Evolutionary conservation across 2,329 filamentous ascomycete species (phyloP).

Genomic region (Cordyceps tenuipes): DNA sequence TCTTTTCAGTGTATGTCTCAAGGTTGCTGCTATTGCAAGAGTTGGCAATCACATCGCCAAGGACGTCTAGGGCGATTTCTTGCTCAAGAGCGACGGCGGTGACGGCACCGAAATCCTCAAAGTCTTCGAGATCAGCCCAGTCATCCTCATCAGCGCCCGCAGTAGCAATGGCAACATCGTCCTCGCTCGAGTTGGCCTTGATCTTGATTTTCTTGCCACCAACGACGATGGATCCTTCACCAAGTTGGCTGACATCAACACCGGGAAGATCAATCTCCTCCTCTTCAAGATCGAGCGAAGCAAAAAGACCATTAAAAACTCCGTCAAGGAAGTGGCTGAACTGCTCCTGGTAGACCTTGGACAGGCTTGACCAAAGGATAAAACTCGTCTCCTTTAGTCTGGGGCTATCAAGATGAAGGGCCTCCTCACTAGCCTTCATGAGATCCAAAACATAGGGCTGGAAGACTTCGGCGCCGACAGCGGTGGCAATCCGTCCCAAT

Average conservation of each 20-base stretch:
- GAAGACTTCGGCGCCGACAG: conserved; percentile 79
- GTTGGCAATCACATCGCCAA: conserved; percentile 86
- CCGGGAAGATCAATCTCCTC: conserved; percentile 78
- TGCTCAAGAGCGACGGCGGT: conserved; percentile 91
- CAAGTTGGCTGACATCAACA: conserved; percentile 46
- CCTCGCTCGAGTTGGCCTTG: conserved; percentile 44
- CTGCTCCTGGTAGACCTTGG: conserved; percentile 84
- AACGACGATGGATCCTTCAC: conserved; percentile 67
- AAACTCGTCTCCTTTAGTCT: conserved; percentile 93
- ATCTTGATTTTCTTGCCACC: conserved; percentile 73
- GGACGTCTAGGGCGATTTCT: conserved; percentile 91
- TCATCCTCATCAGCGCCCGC: conserved; percentile 52
- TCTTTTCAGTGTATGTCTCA: conserved; percentile 80
- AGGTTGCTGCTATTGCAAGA: conserved; percentile 66
- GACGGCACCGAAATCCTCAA: conserved; percentile 75
- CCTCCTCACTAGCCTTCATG: conserved; percentile 89
- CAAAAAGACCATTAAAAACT: conserved; percentile 71
- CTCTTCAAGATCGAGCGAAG: conserved; percentile 79
- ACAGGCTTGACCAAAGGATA: conserved; percentile 90
- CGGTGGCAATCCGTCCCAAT: conserved; percentile 84
- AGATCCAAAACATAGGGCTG: conserved; percentile 84
- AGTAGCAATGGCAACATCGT: conserved; percentile 47
- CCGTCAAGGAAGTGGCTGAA: conserved; percentile 72
- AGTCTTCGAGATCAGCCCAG: conserved; percentile 72
- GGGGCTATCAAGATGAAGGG: conserved; percentile 78